These are phyloP conservation scores for Setaria italica DNA, from an alignment of 202 grass and related monocot species.

Conservation along the genomic window DNA sequence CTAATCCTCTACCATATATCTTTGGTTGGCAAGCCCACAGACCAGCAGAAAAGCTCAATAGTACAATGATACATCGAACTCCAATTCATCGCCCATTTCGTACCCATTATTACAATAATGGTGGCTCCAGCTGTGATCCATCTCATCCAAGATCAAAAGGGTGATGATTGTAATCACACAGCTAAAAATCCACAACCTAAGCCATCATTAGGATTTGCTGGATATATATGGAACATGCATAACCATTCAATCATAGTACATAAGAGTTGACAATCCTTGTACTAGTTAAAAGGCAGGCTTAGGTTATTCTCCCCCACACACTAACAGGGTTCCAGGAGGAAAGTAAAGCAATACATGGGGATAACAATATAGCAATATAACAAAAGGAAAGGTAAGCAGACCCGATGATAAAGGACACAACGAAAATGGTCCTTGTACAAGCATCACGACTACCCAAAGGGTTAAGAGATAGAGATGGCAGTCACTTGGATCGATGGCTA, in stretches of 20 bases:
- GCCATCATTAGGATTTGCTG: slow-evolving; percentile 29
- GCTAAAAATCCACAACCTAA: slow-evolving; percentile 16
- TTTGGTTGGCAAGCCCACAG: slow-evolving; percentile 18
- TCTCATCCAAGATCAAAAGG: slow-evolving; percentile 9
- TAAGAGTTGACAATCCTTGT: slow-evolving; percentile 50
- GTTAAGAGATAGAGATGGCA: slow-evolving; percentile 20
- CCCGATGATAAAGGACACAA: slow-evolving; percentile 44
- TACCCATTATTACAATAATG: slow-evolving; percentile 23
- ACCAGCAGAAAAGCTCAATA: slow-evolving; percentile 35
- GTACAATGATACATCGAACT: slow-evolving; percentile 2
- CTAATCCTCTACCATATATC: slow-evolving; percentile 23
- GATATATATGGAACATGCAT: slow-evolving; percentile 55
- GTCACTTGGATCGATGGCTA: slow-evolving; percentile 50
- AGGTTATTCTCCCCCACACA: slow-evolving; percentile 48
- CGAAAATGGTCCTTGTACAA: slow-evolving; percentile 64
- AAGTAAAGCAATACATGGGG: slow-evolving; percentile 55
- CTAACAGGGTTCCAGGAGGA: slow-evolving; percentile 56
- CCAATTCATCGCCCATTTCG: slow-evolving; percentile 10
- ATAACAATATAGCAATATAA: slow-evolving; percentile 41
- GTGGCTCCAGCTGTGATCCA: slow-evolving; percentile 15
- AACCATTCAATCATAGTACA: slow-evolving; percentile 51
- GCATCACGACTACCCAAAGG: slow-evolving; percentile 51
- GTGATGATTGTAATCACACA: slow-evolving; percentile 13
- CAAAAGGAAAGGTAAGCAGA: slow-evolving; percentile 54
- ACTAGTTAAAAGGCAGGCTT: slow-evolving; percentile 49